Base-by-base conservation (phyloP, 2,329 filamentous ascomycete genomes). In the Davidsoniella australis region DNA sequence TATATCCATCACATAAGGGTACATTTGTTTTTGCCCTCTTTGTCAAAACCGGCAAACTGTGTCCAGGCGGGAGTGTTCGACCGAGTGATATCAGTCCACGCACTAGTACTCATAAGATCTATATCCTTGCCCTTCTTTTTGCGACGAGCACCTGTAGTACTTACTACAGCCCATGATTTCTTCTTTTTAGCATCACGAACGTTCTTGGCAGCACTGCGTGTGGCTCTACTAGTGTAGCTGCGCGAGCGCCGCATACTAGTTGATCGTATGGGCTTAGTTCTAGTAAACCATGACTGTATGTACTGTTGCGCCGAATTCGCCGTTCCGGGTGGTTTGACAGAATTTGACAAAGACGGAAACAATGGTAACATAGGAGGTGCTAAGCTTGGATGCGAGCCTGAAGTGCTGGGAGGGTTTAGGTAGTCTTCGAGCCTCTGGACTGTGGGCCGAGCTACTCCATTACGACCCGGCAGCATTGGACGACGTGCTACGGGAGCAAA, bases 171-270 rank as follows among this genome's bases (percentile, higher is more conserved):
- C 43, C 33, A 47, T 33, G 18, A 14, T 23, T 44, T 51, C 8
- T 62, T 66, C 45, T 63, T 63, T 54, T 65, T 63, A 51, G 76
- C 76, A 53, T 79, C 75, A 16, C 71, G 67, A 24, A 80, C 73
- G 55, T 80, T 80, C 61, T 73, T 78, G 8, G 74, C 69, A 5
- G 76, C 76, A 50, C 75, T 76, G 24, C 74, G 66, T 57, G 50
- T 41, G n/a, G 51, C 51, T 7, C 51, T 36, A 39, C 75, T 72
- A 1, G 75, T 75, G 39, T 76, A 68, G 56, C 74, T 78, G 37
- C 66, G 66, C 23, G 66, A 67, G 33, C 73, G 63, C 49, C 60
- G 67, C 5, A 76, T 59, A 40, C 66, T 67, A 0, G 66, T 64
- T 52, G 66, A 38, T 14, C 41, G 50, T 14, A 33, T 45, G 14